These are phyloP conservation scores for Saccharomyces uvarum DNA, from an alignment of 1,139 yeast species.

Conservation along the genomic window DNA sequence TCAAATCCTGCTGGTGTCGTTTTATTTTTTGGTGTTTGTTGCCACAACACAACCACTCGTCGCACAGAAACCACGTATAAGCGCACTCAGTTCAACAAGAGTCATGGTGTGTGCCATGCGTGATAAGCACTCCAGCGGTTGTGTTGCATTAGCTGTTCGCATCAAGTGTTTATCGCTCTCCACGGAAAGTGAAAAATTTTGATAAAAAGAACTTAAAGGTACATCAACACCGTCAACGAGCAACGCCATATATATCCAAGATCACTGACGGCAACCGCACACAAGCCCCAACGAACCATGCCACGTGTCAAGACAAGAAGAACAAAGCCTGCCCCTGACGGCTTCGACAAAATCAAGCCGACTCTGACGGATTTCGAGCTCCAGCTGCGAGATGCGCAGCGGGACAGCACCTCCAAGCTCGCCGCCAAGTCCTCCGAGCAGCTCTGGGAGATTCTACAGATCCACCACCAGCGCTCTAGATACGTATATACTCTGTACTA, in stretches of 20 bases:
- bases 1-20: constrained; percentile 37
- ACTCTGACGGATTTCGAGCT: constrained; percentile 56
- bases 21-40: constrained; percentile 5
- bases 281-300: constrained; percentile 9
- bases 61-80: too few species aligned
- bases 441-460: constrained; percentile 64
- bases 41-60: too few species aligned
- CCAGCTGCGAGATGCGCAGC: constrained; percentile 54
- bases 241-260: not conserved
- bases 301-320: constrained; percentile 17
- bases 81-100: too few species aligned
- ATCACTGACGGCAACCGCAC: too few species aligned
- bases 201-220: not conserved
- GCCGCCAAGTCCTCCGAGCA: constrained; percentile 38
- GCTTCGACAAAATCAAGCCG: constrained; percentile 63
- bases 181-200: not conserved
- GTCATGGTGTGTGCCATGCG: too few species aligned
- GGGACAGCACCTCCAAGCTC: constrained; percentile 24
- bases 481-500: constrained; percentile 71
- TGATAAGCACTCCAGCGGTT: not conserved
- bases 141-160: not conserved
- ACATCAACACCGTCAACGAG: not conserved
- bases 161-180: not conserved
- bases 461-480: constrained; percentile 69
- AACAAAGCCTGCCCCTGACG: constrained; percentile 51